phyloP scores from a whole-genome alignment of 208 protist species.

The Acanthamoeba lenticulata region DNA sequence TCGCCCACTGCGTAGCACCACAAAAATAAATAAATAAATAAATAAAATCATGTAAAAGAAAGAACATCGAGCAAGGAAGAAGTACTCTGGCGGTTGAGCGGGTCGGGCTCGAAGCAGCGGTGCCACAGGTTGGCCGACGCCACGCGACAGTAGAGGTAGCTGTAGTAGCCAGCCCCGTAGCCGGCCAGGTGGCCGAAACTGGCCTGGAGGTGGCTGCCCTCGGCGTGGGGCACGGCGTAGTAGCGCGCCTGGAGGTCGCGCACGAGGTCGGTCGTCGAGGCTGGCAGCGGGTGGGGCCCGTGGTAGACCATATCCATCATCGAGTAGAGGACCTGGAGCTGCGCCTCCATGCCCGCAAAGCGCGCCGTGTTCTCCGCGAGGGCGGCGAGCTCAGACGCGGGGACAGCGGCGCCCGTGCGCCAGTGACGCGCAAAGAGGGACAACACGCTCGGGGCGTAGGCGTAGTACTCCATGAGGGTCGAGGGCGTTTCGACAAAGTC shows the following conservation, averaged over 20 bases:
- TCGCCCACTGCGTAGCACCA: constrained; percentile 20
- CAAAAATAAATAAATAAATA: background rate
- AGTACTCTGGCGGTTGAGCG: background rate
- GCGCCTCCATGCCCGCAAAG: constrained; percentile 29
- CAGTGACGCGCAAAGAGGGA: constrained; percentile 68
- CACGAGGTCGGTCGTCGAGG: constrained; percentile 38
- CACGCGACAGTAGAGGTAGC: constrained; percentile 70
- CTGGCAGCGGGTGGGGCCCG: constrained; percentile 15
- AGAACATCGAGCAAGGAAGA: background rate
- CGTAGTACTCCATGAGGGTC: constrained; percentile 75
- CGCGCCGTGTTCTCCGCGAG: background rate
- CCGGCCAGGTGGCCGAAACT: constrained; percentile 55
- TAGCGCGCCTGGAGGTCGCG: constrained; percentile 10
- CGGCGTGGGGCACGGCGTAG: constrained; percentile 20
- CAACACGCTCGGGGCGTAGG: constrained; percentile 68
- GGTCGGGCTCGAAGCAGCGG: background rate
- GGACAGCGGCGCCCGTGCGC: constrained; percentile 52
- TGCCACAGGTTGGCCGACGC: constrained; percentile 45
- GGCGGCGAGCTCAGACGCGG: background rate
- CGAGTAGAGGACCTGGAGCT: constrained; percentile 47
- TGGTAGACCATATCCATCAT: constrained; percentile 56
- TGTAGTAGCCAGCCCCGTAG: constrained; percentile 79
- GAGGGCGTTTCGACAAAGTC: constrained; percentile 78
- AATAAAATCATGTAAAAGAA: too few relatives aligned
- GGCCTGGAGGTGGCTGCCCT: constrained; percentile 25